A percentile compares a stretch with the other conserved stretches of the same genome.
phyloP scores from a whole-genome alignment of 2,329 filamentous ascomycete genomes.

The Graphilbum fragrans region DNA sequence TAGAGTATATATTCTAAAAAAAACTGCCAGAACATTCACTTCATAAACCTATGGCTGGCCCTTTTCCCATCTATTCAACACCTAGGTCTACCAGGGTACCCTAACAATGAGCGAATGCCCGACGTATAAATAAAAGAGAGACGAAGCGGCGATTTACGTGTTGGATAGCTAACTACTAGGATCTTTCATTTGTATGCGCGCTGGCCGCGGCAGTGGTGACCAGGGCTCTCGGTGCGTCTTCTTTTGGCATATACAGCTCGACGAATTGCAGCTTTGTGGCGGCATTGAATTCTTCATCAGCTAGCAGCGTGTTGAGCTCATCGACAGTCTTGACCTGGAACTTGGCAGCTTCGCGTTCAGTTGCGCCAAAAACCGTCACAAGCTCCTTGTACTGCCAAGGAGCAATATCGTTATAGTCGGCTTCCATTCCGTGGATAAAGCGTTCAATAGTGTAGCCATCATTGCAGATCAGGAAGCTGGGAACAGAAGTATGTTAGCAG shows the following conservation, averaged over 20 bases:
- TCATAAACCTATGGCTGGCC: no score
- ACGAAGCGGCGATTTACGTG: no score
- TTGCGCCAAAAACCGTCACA: slow-evolving; percentile 11
- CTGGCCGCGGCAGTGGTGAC: slow-evolving; percentile 59
- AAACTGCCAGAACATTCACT: no score
- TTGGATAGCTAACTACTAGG: no score
- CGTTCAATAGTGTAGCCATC: slow-evolving; percentile 85
- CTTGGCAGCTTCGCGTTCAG: slow-evolving; percentile 8
- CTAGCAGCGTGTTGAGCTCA: slow-evolving; percentile 10
- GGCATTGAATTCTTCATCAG: slow-evolving; percentile 23
- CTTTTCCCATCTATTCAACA: no score
- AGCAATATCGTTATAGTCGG: slow-evolving; percentile 68
- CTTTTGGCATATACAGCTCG: slow-evolving; percentile 67
- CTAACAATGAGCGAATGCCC: no score
- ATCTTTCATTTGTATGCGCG: slow-evolving; percentile 51
- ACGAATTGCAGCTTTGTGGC: slow-evolving; percentile 54
- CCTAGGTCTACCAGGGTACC: no score
- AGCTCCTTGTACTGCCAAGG: slow-evolving; percentile 50
- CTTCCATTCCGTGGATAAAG: slow-evolving; percentile 74
- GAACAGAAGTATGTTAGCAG: background rate
- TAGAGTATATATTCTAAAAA: no score
- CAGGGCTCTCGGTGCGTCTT: slow-evolving; percentile 63
- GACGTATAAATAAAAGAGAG: no score
- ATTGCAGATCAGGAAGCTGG: slow-evolving; percentile 71
- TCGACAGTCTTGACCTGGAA: slow-evolving; percentile 10